These are phyloP conservation scores for Talaromyces borbonicus DNA, from an alignment of 495 filamentous ascomycete genomes.

Conservation along the genomic window DNA sequence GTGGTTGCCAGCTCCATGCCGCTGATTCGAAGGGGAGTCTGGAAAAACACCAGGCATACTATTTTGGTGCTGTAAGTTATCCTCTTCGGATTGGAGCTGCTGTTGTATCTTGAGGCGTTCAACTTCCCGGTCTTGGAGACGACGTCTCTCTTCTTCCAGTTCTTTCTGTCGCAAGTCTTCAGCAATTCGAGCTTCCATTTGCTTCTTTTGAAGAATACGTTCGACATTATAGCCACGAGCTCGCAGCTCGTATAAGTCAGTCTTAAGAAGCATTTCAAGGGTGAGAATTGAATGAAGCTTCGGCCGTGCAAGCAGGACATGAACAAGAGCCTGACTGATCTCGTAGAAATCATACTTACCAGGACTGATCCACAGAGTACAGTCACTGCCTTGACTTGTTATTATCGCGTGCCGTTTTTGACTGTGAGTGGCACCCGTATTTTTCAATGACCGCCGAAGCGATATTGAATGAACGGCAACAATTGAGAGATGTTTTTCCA, in stretches of 20 bases:
- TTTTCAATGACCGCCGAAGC: slow-evolving; percentile 61
- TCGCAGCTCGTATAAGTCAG: slow-evolving; percentile 66
- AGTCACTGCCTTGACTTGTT: slow-evolving; percentile 36
- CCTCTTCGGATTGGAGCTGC: slow-evolving; percentile 23
- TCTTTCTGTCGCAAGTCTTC: slow-evolving; percentile 71
- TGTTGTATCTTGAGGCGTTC: slow-evolving; percentile 33
- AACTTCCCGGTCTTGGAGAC: slow-evolving; percentile 52
- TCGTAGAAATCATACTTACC: slow-evolving; percentile 70
- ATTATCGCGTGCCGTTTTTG: slow-evolving; percentile 62
- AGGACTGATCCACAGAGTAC: slow-evolving; percentile 49
- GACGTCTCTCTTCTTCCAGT: slow-evolving; percentile 61
- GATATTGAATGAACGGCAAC: slow-evolving; percentile 63
- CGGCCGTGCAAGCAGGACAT: slow-evolving; percentile 69
- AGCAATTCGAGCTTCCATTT: slow-evolving; percentile 72
- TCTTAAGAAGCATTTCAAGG: slow-evolving; percentile 77
- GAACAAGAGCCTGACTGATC: slow-evolving; percentile 74
- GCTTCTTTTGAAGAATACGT: slow-evolving; percentile 76
- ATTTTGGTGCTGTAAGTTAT: slow-evolving; percentile 11
- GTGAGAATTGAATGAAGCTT: slow-evolving; percentile 77
- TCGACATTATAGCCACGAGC: slow-evolving; percentile 90
- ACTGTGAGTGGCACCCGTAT: slow-evolving; percentile 51
- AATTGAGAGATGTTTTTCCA: slow-evolving; percentile 78
- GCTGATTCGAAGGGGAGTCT: slow-evolving; percentile 44
- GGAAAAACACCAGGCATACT: slow-evolving; percentile 62
- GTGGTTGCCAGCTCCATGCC: slow-evolving; percentile 12